Evolutionary conservation across 495 filamentous ascomycete genomes (phyloP), one percentile per base, ranked within the genome.

Genomic region (Geoglossum glabrum): DNA sequence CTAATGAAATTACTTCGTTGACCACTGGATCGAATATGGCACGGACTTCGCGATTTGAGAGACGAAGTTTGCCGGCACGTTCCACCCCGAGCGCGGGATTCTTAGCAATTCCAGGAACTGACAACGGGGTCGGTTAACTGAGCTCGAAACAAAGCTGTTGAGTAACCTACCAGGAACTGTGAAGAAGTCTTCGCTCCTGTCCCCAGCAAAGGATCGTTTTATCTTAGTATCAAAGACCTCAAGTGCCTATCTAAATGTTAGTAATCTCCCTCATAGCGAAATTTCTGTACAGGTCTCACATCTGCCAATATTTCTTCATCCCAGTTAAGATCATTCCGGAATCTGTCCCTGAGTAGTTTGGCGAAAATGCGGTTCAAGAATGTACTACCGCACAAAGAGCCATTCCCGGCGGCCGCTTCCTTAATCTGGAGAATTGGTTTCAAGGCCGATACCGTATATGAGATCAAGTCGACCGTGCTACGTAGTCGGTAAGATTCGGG

Each of bases 331-430:
- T 60, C 65, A 75, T 79, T 73, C 78, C 79, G 78, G 61, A 86
- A 79, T 54, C 71, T 71, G 0, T 72, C 71, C 25, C 73, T 73
- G n/a, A 86, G 71, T 51, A 82, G 79, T 60, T 84, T 75, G 60
- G 83, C 79, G 64, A 86, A 88, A 3, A 76, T 66, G 40, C 82
- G 77, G 65, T 88, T 85, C 17, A 88, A 69, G 52, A 84, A 86
- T 0, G 83, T 78, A 51, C 79, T 79, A 0, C 83, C 84, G 60
- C 84, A 86, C 0, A 85, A 69, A 0, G 74, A 74, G 3, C 81
- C 84, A 0, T 74, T 82, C 3, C 83, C 83, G 8, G 81, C 76
- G 9, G 77, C 82, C 1, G 78, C 79, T 62, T 87, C 83, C 13
- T 79, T 74, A 0, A 87, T 73, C 15, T 74, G 67, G 9, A 86